Base-by-base conservation (phyloP, 192 early-diverging fungal species). In the Irineochytrium annulatum region DNA sequence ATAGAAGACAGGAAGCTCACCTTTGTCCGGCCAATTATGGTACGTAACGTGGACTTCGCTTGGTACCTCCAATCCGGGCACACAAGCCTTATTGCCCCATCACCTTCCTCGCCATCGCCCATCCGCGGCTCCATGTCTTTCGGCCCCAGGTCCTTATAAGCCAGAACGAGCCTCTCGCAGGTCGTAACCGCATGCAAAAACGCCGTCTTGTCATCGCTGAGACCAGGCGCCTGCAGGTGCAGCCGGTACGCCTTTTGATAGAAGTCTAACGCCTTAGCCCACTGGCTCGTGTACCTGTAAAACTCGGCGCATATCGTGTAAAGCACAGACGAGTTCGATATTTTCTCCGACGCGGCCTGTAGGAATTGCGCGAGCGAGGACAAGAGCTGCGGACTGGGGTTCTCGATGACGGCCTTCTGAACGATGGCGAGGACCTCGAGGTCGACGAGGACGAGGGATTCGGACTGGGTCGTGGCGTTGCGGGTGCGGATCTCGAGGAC, bases 61-160 rank as follows among this genome's bases (percentile, higher is more conserved):
- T 96, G 91, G 60, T 93, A 93, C 52, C 71, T 74, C 93, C 94
- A 97, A 68, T 97, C 94, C 26, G 82, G 79, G 59, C 90, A 91
- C 24, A 94, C 90, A 17, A 62, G n/a, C 34, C 52, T 62, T 16
- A 24, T 3, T 5, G 49, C 70, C 0, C 4, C 45, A 20, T 52
- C 68, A 17, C 14, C 68, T 14, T 61, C 63, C 41, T 76, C 72
- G 45, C 55, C 62, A 16, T 62, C 58, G 1, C 53, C 67, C 44
- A 76, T 60, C 49, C 59, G 66, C 37, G 45, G 43, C 24, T 35
- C 59, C 43, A 75, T 53, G 46, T 70, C 60, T 43, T 59, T 43
- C 5, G 66, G 64, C 34, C 92, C 93, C 54, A 92, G 48, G 58
- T 86, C 88, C 28, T 85, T 71, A 58, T 92, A 96, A 68, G 84